Base-by-base conservation (phyloP, 352 stramenopile species). In the Pythium grandisporangium region DNA sequence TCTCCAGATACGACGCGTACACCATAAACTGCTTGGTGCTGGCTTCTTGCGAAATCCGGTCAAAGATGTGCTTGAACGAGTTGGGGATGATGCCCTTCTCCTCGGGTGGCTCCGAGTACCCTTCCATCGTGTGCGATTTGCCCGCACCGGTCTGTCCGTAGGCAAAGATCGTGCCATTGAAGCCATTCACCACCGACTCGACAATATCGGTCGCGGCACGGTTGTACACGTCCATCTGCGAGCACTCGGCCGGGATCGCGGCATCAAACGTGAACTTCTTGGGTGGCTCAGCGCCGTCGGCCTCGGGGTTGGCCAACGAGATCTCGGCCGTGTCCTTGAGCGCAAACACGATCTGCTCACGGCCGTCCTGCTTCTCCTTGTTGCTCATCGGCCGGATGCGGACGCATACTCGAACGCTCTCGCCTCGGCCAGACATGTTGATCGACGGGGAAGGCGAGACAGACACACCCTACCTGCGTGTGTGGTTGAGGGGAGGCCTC, bases 181-280 rank as follows among this genome's bases (percentile, higher is more conserved):
- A 98, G 37, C 95, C 93, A 43, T 97, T 82, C 34, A 96, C 66
- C 30, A 97, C 87, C 10, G 82, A 93, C 49, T 97, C 80, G 23
- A 97, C 85, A 37, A 97, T 81, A 27, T 92, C 81, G 11, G 87
- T 88, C 25, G 87, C 87, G 27, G 79, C 87, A 25, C 79, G 63
- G 37, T 95, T 75, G 63, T 98, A 98, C 23, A 97, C 86, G 38
- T 95, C 64, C 53, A 86, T 62, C 58, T 97, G 93, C 25, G 81
- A 68, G 30, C 66, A 80, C 27, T 77, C 66, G 14, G 61, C 51
- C 17, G 71, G 81, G 51, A 98, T 97, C 0, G 97, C 89, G 3
- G 89, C 83, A 61, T 98, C 94, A 43, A 98, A 97, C 33, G 93
- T 95, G 59, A 98, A 98, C 24, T 75, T 88, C 51, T 97, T 98